Evolutionary conservation across 2,329 filamentous ascomycete species (phyloP).

Genomic region (Curvularia eragrostidis): DNA sequence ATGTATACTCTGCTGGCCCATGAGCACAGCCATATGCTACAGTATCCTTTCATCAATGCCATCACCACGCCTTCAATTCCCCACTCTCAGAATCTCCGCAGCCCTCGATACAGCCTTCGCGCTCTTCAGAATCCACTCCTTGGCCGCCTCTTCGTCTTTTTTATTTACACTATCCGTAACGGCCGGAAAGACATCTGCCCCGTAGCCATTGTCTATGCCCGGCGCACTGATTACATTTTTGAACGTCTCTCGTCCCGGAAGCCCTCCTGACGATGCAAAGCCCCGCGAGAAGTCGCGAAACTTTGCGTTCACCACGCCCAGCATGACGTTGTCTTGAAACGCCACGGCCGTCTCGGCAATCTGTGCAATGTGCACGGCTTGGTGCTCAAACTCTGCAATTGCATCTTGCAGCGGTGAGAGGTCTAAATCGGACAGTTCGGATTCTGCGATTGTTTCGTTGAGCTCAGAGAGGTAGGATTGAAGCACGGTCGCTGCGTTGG

Average conservation of each 20-base stretch:
- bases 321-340: neutral
- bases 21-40: neutral
- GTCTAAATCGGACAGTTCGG: neutral
- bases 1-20: neutral
- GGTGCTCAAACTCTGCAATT: conserved; percentile 2
- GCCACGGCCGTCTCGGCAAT: conserved; percentile 3
- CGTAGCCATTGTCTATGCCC: conserved; percentile 5
- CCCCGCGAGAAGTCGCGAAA: neutral
- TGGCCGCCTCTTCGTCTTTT: neutral
- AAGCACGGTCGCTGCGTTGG: conserved; percentile 2
- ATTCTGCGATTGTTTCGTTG: neutral
- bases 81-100: conserved; percentile 6
- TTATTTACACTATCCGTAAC: conserved; percentile 5
- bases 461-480: conserved; percentile 4
- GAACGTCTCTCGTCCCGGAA: conserved; percentile 2
- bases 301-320: conserved; percentile 2
- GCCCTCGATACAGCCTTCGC: conserved; percentile 2
- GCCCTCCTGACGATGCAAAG: conserved; percentile 1
- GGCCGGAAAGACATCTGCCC: conserved; percentile 3
- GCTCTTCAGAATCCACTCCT: conserved; percentile 1
- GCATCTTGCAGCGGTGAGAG: conserved; percentile 4
- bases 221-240: conserved; percentile 5
- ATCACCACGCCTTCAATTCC: neutral
- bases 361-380: neutral
- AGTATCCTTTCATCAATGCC: neutral